Evolutionary conservation across 805 yeast species (phyloP), one percentile per base, ranked within the genome.

Genomic region (Yarrowia sp.): DNA sequence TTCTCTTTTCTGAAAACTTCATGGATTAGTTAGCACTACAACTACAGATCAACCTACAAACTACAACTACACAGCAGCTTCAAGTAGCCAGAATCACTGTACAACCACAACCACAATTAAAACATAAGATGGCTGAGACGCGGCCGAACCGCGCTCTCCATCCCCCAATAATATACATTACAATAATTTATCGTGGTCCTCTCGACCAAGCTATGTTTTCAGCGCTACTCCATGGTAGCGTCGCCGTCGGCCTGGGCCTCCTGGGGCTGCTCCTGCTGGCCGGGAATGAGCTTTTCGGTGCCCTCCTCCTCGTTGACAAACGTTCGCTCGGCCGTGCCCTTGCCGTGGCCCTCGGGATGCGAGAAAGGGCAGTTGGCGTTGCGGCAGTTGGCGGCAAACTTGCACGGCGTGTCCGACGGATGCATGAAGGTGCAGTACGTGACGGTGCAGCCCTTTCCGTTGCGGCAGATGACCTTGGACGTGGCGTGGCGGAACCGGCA

Each of bases 401-500:
- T 88, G 76, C 97, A 91, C 18, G 14, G 7, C 6, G 22, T 18
- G 60, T 81, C 85, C 70, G 87, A 92, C 65, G 79, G 79, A 73
- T 91, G 97, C 19, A 87, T 80, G 73, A 90, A 91, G 55, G 81
- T 78, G 76, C 97, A 91, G 72, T 91, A 94, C 53, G 83, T 77
- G 73, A 96, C 83, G 18, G 83, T 80, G 77, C 97, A 91, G 53
- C 79, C 79, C 25, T 82, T 81, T 24, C 97, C 97, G 29, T 85
- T 89, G 70, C 96, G 88, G 72, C 97, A 91, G 64, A 88, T 74
- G 27, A 85, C 82, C 7, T 82, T 79, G 8, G 88, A 79, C 16
- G 84, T 80, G 1, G 97, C 96, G 74, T 91, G 97, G 75, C 97
- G 84, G 72, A 82, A 87, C 64, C 87, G 86, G 75, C 97, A 91